Evolutionary conservation across 768 basidiomycete species (phyloP), one percentile per base, ranked within the genome.

Genomic region (Galerina marginata): DNA sequence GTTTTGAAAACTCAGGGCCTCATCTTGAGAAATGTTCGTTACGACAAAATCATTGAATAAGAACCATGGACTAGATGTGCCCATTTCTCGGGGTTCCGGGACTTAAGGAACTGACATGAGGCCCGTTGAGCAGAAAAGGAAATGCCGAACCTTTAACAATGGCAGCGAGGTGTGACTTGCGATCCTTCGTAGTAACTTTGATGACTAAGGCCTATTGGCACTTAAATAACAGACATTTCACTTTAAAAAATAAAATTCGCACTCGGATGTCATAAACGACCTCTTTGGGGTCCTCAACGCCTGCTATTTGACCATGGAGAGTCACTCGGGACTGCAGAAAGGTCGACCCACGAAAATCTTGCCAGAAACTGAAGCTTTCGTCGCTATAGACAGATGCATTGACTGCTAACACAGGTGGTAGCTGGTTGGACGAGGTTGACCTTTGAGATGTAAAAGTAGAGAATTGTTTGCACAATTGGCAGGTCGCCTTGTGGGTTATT

Each of bases 1-100:
- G n/a, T 83, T 88, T 9, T 91, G 87, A 69, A 97, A 95, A 67
- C 89, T 88, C 59, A 99, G 74, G 1, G 93, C 96, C 66, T 98
- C 95, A 37, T 88, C 83, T 73, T 96, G 92, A 2, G 90, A 79
- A 33, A 98, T 86, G 57, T 92, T 92, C 49, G 81, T 81, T 11
- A 99, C 97, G 1, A 88, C 82, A 69, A 99, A 99, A 69, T 99
- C 97, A 69, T 99, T 99, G 86, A 99, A 99, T 56, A 99, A 74
- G 67, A 90, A 90, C 97, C 97, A 99, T 1, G 87, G 85, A 55
- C 86, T 87, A 16, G 64, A 65, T 14, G 69, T 56, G 54, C 79
- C 74, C 10, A 77, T 69, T 7, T 69, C 72, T 68, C 89, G 87
- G 1, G 84, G 84, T 58, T 89, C 87, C 0, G 92, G 92, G 40